A percentile compares a stretch with the other conserved stretches of the same genome.
Evolutionary conservation across 2,329 filamentous ascomycete species (phyloP).

Genomic region (Teratosphaeria nubilosa): DNA sequence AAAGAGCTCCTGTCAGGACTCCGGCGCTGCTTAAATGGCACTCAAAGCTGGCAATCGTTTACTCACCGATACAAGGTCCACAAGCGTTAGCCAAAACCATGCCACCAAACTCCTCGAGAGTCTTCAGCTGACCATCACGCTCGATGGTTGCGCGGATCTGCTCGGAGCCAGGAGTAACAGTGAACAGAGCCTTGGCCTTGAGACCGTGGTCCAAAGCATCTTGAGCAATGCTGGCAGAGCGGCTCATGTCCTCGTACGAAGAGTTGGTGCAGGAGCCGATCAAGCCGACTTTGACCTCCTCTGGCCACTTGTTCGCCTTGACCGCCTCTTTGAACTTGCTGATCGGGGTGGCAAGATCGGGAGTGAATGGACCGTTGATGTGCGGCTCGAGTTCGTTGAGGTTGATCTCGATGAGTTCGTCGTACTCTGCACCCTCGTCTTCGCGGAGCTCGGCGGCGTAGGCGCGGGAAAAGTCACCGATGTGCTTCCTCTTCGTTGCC

Average conservation of each 20-base stretch:
- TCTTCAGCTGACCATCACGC: slow-evolving; percentile 64
- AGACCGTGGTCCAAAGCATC: slow-evolving; percentile 86
- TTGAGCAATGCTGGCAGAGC: slow-evolving; percentile 79
- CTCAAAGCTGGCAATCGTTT: too few relatives aligned
- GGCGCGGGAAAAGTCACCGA: slow-evolving; percentile 77
- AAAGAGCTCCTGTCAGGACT: too few relatives aligned
- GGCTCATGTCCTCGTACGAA: slow-evolving; percentile 81
- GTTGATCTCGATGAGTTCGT: slow-evolving; percentile 93
- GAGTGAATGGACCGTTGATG: slow-evolving; percentile 98
- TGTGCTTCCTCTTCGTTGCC: slow-evolving; percentile 80
- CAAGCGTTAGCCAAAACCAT: slow-evolving; percentile 93
- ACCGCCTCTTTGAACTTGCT: slow-evolving; percentile 94
- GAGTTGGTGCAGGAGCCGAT: slow-evolving; percentile 99
- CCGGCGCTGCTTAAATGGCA: too few relatives aligned
- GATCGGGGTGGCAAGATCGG: slow-evolving; percentile 93
- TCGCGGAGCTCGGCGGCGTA: slow-evolving; percentile 80
- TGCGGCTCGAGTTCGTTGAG: slow-evolving; percentile 90
- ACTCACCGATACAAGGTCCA: slow-evolving; percentile 61
- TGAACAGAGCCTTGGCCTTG: slow-evolving; percentile 89
- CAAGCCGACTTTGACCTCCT: slow-evolving; percentile 90
- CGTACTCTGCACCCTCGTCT: slow-evolving; percentile 88
- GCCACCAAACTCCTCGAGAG: slow-evolving; percentile 92
- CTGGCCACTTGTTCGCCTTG: slow-evolving; percentile 90
- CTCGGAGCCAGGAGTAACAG: slow-evolving; percentile 91
- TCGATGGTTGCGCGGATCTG: slow-evolving; percentile 62